phyloP scores from a whole-genome alignment of 2,329 filamentous ascomycete species.

The Calonectria montana region DNA sequence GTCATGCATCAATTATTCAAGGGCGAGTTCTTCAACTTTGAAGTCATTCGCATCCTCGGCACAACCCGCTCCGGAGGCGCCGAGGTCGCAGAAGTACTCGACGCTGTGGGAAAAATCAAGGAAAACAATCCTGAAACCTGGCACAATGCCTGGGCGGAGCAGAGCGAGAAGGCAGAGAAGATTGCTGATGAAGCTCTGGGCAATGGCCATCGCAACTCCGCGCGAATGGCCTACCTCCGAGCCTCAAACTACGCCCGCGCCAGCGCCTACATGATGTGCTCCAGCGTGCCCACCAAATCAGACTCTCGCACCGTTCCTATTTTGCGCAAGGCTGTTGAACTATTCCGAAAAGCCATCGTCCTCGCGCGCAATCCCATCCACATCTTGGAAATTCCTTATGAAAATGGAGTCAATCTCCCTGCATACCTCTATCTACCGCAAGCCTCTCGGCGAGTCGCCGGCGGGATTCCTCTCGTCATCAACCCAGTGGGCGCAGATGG shows the following conservation, averaged over 20 bases:
- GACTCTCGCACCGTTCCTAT: constrained; percentile 45
- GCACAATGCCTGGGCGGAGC: constrained; percentile 49
- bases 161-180: constrained; percentile 46
- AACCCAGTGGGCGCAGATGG: constrained; percentile 50
- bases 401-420: constrained; percentile 46
- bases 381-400: constrained; percentile 53
- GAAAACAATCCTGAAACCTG: constrained; percentile 52
- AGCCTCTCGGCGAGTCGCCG: constrained; percentile 26
- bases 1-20: neutral
- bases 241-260: constrained; percentile 55
- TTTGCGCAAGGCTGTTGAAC: constrained; percentile 35
- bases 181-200: constrained; percentile 48
- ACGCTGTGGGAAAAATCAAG: constrained; percentile 51
- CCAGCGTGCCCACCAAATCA: neutral
- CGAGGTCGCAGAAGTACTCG: constrained; percentile 55
- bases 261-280: constrained; percentile 46
- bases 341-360: constrained; percentile 43
- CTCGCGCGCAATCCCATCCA: constrained; percentile 43
- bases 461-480: constrained; percentile 51
- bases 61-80: constrained; percentile 48
- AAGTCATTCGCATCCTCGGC: constrained; percentile 53
- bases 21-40: constrained; percentile 53
- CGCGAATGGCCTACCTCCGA: constrained; percentile 51
- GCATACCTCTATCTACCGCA: constrained; percentile 52
- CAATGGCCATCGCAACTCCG: constrained; percentile 44